Evolutionary conservation across 2,329 filamentous ascomycete genomes (phyloP), one percentile per base, ranked within the genome.

Genomic region (Zarea fungicola): DNA sequence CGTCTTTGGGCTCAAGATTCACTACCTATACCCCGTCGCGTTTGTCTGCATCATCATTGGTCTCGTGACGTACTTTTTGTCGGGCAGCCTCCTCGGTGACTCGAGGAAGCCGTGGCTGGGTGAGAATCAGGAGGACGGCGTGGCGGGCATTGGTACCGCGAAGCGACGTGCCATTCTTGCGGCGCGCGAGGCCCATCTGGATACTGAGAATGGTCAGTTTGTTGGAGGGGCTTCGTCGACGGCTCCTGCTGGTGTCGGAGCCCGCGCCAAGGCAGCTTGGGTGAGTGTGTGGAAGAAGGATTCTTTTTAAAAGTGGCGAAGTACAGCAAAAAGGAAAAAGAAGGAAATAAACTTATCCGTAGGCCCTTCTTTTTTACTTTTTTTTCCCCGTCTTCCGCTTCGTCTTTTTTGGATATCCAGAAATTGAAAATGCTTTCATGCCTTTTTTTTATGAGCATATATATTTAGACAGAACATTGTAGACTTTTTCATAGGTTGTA

Each of bases 71-170:
- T 99, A 99, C 69, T 97, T 96, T 67, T 71, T 95, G 29, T 84
- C 87, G 1, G 89, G 90, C 50, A 85, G 82, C 62, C 78, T 88
- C 49, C 70, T 96, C 43, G 92, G 90, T 26, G 93, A 97, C 68
- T 84, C 87, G 46, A 83, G 84, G 74, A 99, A 99, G 78, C 93
- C 93, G 16, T 99, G 93, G 93, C 72, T 99, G 45, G 92, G 92
- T 2, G 78, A 82, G 50, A 84, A 89, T 64, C 93, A 99, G 75
- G 87, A 92, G 66, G 76, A 72, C 2, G 91, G 91, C 31, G 77
- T 92, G 43, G 80, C 80, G 14, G 92, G 91, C 3, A 66, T 95
- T 51, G 91, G 91, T 6, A 96, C 90, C 4, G 91, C 91, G 42
- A 93, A 88, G 76, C 76, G 83, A 57, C 86, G 81, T 74, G 84